These are phyloP conservation scores for Colletotrichum falcatum DNA, from an alignment of 2,329 filamentous ascomycete genomes.

Conservation along the genomic window DNA sequence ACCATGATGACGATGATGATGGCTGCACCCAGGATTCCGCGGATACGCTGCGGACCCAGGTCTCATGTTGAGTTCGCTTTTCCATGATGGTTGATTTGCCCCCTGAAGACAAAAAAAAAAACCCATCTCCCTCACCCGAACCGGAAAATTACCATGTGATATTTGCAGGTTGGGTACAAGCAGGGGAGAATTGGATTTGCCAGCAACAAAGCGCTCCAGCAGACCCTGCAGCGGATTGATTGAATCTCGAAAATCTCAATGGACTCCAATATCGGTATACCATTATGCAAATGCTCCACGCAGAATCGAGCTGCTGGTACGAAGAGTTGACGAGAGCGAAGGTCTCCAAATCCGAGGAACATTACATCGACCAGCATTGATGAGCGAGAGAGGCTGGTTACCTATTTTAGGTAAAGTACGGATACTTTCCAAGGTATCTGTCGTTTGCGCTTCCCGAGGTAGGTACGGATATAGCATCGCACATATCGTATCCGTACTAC, in stretches of 20 bases:
- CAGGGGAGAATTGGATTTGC: background rate
- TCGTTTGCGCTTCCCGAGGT: constrained; percentile 8
- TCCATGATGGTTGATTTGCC: constrained; percentile 8
- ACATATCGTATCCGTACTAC: too few species aligned
- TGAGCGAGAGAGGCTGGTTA: background rate
- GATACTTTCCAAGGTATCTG: background rate
- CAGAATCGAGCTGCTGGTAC: background rate
- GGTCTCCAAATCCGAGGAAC: background rate
- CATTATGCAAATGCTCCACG: constrained; percentile 7
- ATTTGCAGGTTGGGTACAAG: background rate
- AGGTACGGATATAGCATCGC: too few species aligned
- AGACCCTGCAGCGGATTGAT: constrained; percentile 9
- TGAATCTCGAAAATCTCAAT: constrained; percentile 4
- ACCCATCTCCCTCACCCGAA: background rate
- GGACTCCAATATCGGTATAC: constrained; percentile 16
- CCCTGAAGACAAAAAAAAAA: background rate
- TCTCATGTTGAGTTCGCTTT: background rate
- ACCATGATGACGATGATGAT: constrained; percentile 2
- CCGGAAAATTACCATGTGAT: constrained; percentile 34
- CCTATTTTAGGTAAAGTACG: background rate
- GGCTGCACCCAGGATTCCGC: background rate
- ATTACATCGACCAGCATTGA: background rate
- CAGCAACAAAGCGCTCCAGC: background rate
- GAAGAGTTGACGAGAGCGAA: background rate
- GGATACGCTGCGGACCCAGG: background rate